A percentile compares a stretch with the other conserved stretches of the same genome.
These are phyloP conservation scores for Penicillium tannophilum DNA, from an alignment of 495 filamentous ascomycete species.

Conservation along the genomic window DNA sequence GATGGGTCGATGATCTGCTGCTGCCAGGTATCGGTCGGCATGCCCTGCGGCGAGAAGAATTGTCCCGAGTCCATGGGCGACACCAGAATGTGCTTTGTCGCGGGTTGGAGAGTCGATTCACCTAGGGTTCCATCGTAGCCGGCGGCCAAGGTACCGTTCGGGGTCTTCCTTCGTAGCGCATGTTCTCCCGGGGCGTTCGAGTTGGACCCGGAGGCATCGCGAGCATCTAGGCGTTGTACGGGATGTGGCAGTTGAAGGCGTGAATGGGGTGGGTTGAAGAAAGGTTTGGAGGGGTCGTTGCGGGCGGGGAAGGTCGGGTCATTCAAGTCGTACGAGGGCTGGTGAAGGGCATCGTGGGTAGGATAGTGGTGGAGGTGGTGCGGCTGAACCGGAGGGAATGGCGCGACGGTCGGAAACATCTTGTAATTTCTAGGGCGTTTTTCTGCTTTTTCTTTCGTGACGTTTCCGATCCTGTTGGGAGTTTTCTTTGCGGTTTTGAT, in stretches of 20 bases:
- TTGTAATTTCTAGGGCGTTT: not conserved
- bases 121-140: constrained; percentile 88
- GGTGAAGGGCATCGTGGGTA: constrained; percentile 30
- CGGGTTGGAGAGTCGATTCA: constrained; percentile 73
- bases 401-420: constrained; percentile 51
- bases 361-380: constrained; percentile 44
- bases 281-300: constrained; percentile 30
- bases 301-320: constrained; percentile 28
- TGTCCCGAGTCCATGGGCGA: constrained; percentile 53
- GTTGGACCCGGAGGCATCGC: constrained; percentile 27
- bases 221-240: constrained; percentile 40
- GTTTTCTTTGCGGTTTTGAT: not conserved
- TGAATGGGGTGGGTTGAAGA: constrained; percentile 34
- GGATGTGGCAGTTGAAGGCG: constrained; percentile 48
- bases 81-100: constrained; percentile 87
- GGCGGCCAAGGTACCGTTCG: constrained; percentile 87
- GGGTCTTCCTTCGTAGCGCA: constrained; percentile 88
- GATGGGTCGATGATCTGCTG: constrained; percentile 32
- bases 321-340: constrained; percentile 35
- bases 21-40: constrained; percentile 37
- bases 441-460: not conserved
- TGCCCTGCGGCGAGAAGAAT: constrained; percentile 32
- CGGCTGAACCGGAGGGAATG: constrained; percentile 48
- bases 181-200: constrained; percentile 58
- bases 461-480: not conserved